Evolutionary conservation across 2,329 filamentous ascomycete genomes (phyloP).

Genomic region (Venturia oleaginea): DNA sequence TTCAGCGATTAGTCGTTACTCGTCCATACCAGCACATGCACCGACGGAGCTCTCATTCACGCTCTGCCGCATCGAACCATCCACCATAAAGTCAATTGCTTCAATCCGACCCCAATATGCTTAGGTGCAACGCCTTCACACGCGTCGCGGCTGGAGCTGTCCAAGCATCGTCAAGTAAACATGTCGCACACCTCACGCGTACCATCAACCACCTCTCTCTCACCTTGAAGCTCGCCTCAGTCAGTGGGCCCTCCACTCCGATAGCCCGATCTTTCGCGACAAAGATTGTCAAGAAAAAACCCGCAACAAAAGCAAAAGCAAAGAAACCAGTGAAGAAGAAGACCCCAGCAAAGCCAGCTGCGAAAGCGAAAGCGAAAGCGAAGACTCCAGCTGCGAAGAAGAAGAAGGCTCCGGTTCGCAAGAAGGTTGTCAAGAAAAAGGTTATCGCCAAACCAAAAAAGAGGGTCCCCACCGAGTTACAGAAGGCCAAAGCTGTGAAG

Average conservation of each 20-base stretch:
- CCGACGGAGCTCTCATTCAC: not conserved
- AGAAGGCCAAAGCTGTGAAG: conserved; percentile 19
- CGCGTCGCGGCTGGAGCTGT: conserved; percentile 5
- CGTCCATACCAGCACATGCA: not conserved
- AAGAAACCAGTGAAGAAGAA: conserved; percentile 20
- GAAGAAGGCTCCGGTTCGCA: conserved; percentile 19
- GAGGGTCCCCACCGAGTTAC: conserved; percentile 20
- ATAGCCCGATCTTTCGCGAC: not conserved
- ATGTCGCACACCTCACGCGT: conserved; percentile 10
- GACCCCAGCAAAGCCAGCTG: conserved; percentile 15
- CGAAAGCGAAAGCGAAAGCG: conserved; percentile 13
- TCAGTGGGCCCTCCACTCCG: not conserved
- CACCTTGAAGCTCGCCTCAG: not conserved
- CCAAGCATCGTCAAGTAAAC: not conserved
- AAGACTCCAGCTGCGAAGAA: conserved; percentile 19
- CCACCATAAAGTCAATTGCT: not conserved
- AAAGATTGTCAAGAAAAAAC: not conserved
- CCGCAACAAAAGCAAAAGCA: conserved; percentile 16
- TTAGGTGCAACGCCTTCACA: conserved; percentile 8
- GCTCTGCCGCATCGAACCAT: not conserved
- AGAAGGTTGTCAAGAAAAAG: conserved; percentile 15
- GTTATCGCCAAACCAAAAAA: conserved; percentile 14
- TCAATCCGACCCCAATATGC: not conserved
- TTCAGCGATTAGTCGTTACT: no score
- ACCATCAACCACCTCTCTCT: conserved; percentile 1